A percentile compares a stretch with the other conserved stretches of the same genome.
Conservation (phyloP, 1,139 yeast species). For the Pichia sp. region DNA sequence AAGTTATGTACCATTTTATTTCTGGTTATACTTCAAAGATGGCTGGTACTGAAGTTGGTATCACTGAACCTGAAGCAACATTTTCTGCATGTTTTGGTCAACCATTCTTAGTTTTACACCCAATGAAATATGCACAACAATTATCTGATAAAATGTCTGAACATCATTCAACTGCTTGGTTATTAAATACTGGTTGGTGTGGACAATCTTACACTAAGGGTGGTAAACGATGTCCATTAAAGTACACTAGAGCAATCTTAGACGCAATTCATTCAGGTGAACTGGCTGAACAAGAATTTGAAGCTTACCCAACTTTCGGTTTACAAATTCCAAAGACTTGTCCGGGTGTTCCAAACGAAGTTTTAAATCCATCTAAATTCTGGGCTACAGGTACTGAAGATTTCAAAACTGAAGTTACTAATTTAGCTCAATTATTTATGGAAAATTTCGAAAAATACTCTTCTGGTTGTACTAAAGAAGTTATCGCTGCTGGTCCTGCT, state of each 20-base stretch:
- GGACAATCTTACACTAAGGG: slow-evolving; percentile 91
- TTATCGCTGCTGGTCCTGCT: slow-evolving; percentile 86
- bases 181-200: slow-evolving; percentile 98
- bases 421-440: slow-evolving; percentile 70
- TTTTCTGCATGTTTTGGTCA: slow-evolving; percentile 99
- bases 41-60: slow-evolving; percentile 99
- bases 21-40: slow-evolving; percentile 98
- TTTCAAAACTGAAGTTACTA: slow-evolving; percentile 62
- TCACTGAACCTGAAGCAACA: slow-evolving; percentile 96
- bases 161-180: slow-evolving; percentile 92
- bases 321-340: slow-evolving; percentile 78
- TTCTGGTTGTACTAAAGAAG: slow-evolving; percentile 78
- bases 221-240: slow-evolving; percentile 96
- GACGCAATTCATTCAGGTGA: slow-evolving; percentile 94
- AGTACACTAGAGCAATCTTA: slow-evolving; percentile 94
- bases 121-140: slow-evolving; percentile 97
- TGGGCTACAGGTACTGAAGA: slow-evolving; percentile 73
- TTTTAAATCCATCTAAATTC: slow-evolving; percentile 80
- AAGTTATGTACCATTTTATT: slow-evolving; percentile 98
- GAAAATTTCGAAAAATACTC: slow-evolving; percentile 85
- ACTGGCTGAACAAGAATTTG: slow-evolving; percentile 73
- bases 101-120: slow-evolving; percentile 97
- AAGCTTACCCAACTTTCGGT: slow-evolving; percentile 80
- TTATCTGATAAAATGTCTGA: slow-evolving; percentile 85
- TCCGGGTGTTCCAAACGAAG: slow-evolving; percentile 75